These are phyloP conservation scores for Cryptococcus hybrid DNA, from an alignment of 1,284 basidiomycete species.

Conservation along the genomic window DNA sequence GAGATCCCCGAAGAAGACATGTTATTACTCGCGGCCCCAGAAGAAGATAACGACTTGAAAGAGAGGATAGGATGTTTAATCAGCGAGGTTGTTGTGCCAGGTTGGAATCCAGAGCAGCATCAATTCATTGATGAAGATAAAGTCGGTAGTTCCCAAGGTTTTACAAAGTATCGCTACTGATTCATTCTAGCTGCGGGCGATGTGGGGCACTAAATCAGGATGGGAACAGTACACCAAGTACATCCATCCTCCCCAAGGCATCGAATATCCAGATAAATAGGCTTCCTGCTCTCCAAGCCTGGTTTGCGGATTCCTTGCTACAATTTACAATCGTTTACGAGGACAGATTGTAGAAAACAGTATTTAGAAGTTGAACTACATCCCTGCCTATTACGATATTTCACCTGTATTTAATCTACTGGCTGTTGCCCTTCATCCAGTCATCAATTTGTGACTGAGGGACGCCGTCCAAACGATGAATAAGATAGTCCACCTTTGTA, in stretches of 20 bases:
- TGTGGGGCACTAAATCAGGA: slow-evolving; percentile 31
- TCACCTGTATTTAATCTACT: neutral
- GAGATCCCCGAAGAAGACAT: slow-evolving; percentile 43
- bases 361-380: neutral
- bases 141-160: slow-evolving; percentile 14
- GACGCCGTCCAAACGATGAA: slow-evolving; percentile 78
- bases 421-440: slow-evolving; percentile 50
- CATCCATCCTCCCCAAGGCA: slow-evolving; percentile 16
- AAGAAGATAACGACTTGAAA: slow-evolving; percentile 6
- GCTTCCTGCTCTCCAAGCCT: no score
- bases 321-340: no score
- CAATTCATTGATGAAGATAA: slow-evolving; percentile 34
- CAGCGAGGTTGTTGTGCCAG: slow-evolving; percentile 43
- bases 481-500: slow-evolving; percentile 81
- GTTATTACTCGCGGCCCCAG: slow-evolving; percentile 11
- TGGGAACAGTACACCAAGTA: slow-evolving; percentile 37
- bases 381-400: neutral
- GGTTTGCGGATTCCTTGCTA: no score
- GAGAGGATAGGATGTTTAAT: slow-evolving; percentile 42
- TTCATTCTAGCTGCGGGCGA: slow-evolving; percentile 27
- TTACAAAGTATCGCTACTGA: neutral
- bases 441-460: slow-evolving; percentile 73
- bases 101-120: slow-evolving; percentile 41
- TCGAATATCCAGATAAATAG: slow-evolving; percentile 19
- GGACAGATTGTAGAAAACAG: neutral